A percentile compares a stretch with the other conserved stretches of the same genome.
Conservation (phyloP, 2,329 filamentous ascomycete species). For the Tolypocladium tropicale region DNA sequence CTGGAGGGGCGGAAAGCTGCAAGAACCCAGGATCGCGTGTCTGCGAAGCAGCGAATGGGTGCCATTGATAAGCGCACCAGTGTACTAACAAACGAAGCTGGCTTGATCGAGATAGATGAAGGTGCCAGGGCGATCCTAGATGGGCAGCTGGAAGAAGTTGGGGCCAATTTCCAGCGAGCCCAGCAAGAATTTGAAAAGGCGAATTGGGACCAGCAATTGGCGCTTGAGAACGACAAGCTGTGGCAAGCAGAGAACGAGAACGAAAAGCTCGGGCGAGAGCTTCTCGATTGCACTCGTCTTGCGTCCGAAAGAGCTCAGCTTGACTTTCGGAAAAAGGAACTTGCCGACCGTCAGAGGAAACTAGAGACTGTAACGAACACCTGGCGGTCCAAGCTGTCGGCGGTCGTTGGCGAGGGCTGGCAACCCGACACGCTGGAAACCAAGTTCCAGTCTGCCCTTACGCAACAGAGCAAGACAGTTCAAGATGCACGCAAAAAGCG, state of each 20-base stretch:
- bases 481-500: conserved; percentile 58
- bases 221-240: conserved; percentile 54
- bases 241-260: conserved; percentile 61
- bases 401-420: conserved; percentile 58
- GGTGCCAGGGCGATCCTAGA: conserved; percentile 71
- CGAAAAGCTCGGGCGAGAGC: conserved; percentile 64
- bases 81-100: conserved; percentile 56
- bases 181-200: conserved; percentile 53
- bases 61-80: conserved; percentile 62
- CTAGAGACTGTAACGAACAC: conserved; percentile 69
- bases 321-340: conserved; percentile 72
- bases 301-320: conserved; percentile 77
- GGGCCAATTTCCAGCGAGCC: conserved; percentile 48
- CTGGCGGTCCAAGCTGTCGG: conserved; percentile 60
- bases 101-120: conserved; percentile 75
- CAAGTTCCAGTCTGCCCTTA: conserved; percentile 55
- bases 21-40: conserved; percentile 63
- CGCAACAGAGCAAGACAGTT: conserved; percentile 45
- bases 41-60: conserved; percentile 61
- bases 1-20: conserved; percentile 66
- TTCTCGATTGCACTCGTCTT: conserved; percentile 71
- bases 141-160: conserved; percentile 59
- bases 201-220: conserved; percentile 62
- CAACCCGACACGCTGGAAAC: conserved; percentile 57
- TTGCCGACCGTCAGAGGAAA: conserved; percentile 61